These are phyloP conservation scores for Crithidia brevicula DNA, from an alignment of 208 protist species.

Conservation along the genomic window DNA sequence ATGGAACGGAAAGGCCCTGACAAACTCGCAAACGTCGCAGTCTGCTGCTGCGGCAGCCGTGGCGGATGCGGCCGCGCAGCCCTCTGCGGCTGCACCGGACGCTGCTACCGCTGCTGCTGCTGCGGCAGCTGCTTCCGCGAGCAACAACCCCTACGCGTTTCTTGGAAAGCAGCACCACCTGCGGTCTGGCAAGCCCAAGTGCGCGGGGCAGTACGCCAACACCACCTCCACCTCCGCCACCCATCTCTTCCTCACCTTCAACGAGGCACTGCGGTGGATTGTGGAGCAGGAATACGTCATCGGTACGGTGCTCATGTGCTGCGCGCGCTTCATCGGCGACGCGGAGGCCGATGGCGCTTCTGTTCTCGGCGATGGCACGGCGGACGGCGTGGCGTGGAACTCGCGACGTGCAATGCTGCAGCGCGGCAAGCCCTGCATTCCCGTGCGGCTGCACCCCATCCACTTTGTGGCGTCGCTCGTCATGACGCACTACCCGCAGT, in stretches of 20 bases:
- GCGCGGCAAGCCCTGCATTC: conserved; percentile 47
- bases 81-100: neutral
- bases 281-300: conserved; percentile 88
- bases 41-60: conserved; percentile 13
- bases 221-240: conserved; percentile 17
- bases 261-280: conserved; percentile 75
- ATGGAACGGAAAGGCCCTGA: neutral
- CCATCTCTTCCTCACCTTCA: conserved; percentile 55
- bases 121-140: neutral
- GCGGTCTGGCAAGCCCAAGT: conserved; percentile 25
- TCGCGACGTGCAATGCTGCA: conserved; percentile 24
- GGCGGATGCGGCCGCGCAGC: conserved; percentile 18
- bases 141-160: conserved; percentile 10
- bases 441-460: conserved; percentile 60
- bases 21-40: conserved; percentile 2
- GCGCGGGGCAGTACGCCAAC: conserved; percentile 30
- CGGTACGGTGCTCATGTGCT: conserved; percentile 69
- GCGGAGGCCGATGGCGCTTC: conserved; percentile 22
- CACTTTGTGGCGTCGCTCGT: conserved; percentile 49
- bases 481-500: conserved; percentile 53
- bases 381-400: conserved; percentile 17
- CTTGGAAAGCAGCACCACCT: conserved; percentile 20
- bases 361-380: conserved; percentile 17
- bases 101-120: neutral
- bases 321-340: conserved; percentile 43